phyloP scores from a whole-genome alignment of 139 green algal species.

The Closterium sp. region DNA sequence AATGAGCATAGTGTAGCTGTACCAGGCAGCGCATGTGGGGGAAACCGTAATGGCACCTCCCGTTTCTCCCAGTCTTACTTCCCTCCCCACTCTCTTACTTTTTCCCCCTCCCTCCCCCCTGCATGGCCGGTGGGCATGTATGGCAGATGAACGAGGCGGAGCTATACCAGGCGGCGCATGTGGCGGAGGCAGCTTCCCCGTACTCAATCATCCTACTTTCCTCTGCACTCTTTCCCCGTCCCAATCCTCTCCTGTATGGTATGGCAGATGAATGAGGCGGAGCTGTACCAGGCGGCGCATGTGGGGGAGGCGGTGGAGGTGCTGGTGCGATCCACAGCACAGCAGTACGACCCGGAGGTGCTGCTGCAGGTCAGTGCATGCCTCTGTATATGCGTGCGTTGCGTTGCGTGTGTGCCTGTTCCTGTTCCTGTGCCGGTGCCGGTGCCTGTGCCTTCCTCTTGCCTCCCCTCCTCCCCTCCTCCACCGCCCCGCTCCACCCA shows the following conservation, averaged over 20 bases:
- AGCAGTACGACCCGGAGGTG: conserved; percentile 35
- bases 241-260: background rate
- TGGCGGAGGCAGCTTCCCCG: background rate
- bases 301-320: conserved; percentile 43
- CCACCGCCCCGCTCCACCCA: background rate
- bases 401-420: background rate
- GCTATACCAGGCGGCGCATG: conserved; percentile 14
- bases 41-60: too few relatives aligned
- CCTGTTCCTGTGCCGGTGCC: too few relatives aligned
- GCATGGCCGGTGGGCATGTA: background rate
- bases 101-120: background rate
- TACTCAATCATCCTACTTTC: background rate
- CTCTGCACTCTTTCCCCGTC: background rate
- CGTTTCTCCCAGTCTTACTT: too few relatives aligned
- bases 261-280: conserved; percentile 45
- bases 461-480: background rate
- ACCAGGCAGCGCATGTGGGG: conserved; percentile 14
- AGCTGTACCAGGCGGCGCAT: conserved; percentile 24
- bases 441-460: background rate
- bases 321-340: conserved; percentile 32
- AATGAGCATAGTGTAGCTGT: too few relatives aligned
- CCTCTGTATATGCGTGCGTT: background rate
- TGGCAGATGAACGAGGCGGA: conserved; percentile 48
- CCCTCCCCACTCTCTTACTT: background rate
- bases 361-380: conserved; percentile 14